Base-by-base conservation (phyloP, 495 filamentous ascomycete species). In the Penicillium atrosanguineum region DNA sequence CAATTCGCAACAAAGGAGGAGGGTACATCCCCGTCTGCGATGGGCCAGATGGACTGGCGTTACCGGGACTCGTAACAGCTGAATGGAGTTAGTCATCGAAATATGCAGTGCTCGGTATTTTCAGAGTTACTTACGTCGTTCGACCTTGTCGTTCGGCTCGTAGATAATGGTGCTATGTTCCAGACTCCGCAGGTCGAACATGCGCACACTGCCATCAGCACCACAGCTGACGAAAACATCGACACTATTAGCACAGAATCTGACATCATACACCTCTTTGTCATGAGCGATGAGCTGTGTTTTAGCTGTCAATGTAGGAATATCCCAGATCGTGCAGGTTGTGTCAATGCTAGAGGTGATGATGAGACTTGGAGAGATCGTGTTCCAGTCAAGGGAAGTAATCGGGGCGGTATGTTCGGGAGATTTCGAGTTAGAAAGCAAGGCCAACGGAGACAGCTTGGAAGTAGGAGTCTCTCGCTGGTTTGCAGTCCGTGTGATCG, bases 271-370 rank as follows among this genome's bases (percentile, higher is more conserved):
- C 6, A 99, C 94, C 71, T 99, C 94, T 69, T 97, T 97, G 71
- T 99, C 94, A 63, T 99, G 94, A 21, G 94, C 94, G 69, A 99
- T 99, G 14, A 99, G 73, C 69, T 99, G 94, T 2, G 94, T 99
- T 71, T 99, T 99, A 14, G 94, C 94, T 1, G 94, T 99, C 55
- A 99, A 74, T 4, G 94, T 96, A 3, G 94, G 94, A 26, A 99
- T 99, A 63, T 99, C 94, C 94, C 94, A 99, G 51, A 99, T 97
- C n/a, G 94, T 99, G 72, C 94, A 99, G 1, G 94, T 99, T 0
- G 94, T 99, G 67, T 99, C 94, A 56, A 99, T 99, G 67, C 93
- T 97, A 3, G 90, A 95, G 0, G 94, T 99, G 55, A 99, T 99
- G 62, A 99, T 99, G 37, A 97, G 73, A 65, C 91, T 96, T 4